These are phyloP conservation scores for Colletotrichum zoysiae DNA, from an alignment of 2,329 filamentous ascomycete species.

Conservation along the genomic window DNA sequence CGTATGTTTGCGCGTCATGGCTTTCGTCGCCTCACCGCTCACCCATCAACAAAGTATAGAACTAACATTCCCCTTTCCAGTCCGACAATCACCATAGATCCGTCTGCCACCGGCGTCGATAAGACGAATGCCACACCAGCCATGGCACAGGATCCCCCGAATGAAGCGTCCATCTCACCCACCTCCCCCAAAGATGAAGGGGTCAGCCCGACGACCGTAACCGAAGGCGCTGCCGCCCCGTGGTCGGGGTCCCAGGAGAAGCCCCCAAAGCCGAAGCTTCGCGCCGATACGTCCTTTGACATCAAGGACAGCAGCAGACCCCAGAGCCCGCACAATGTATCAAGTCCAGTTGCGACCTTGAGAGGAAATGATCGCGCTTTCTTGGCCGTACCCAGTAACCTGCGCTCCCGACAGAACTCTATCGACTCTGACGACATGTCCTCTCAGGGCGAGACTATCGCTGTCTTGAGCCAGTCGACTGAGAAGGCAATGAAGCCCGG, in stretches of 20 bases:
- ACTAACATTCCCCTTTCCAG: conserved; percentile 49
- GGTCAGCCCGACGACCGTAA: conserved; percentile 55
- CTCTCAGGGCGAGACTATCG: conserved; percentile 72
- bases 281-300: conserved; percentile 72
- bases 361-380: conserved; percentile 65
- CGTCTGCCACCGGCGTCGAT: conserved; percentile 54
- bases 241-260: conserved; percentile 46
- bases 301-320: conserved; percentile 69
- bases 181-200: conserved; percentile 55
- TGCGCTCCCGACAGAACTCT: conserved; percentile 75
- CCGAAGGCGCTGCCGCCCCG: conserved; percentile 48
- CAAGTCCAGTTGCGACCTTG: conserved; percentile 63
- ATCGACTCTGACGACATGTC: conserved; percentile 75
- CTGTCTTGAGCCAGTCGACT: conserved; percentile 61
- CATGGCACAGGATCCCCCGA: conserved; percentile 47
- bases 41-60: background rate
- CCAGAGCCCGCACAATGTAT: conserved; percentile 80
- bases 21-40: background rate
- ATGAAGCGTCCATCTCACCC: conserved; percentile 50
- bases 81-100: conserved; percentile 68
- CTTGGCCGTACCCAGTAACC: conserved; percentile 73
- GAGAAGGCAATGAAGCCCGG: conserved; percentile 56
- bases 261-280: conserved; percentile 57
- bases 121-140: conserved; percentile 47
- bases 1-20: conserved; percentile 49